Conservation (phyloP, 2,329 filamentous ascomycete genomes). For the Xylaria sp. region DNA sequence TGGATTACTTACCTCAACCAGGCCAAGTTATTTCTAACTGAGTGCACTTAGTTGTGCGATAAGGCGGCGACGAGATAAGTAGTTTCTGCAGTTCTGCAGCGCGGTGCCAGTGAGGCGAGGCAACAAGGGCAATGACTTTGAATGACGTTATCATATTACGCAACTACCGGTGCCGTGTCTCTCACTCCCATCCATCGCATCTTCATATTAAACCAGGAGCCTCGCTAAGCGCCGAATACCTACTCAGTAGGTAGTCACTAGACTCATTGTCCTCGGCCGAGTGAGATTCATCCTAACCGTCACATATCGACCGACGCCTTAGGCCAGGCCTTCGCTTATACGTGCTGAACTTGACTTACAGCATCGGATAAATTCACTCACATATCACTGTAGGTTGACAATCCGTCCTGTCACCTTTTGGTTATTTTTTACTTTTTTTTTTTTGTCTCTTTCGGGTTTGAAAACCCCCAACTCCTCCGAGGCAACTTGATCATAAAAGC, state of each 20-base stretch:
- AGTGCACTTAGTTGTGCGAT: no score
- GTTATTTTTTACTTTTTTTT: neutral
- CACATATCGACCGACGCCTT: constrained; percentile 7
- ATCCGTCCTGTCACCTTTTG: constrained; percentile 1
- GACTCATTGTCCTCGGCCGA: no score
- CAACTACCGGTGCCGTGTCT: neutral
- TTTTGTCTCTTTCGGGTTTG: neutral
- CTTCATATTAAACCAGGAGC: neutral
- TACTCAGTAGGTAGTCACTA: constrained; percentile 3
- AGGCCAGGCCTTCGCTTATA: no score
- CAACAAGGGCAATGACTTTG: neutral
- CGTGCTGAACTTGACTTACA: neutral
- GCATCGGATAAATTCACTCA: neutral
- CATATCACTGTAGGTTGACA: no score
- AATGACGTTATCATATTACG: neutral
- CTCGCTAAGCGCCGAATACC: constrained; percentile 15
- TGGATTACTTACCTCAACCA: no score
- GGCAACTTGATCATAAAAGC: neutral
- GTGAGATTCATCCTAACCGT: constrained; percentile 5
- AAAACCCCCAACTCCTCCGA: neutral
- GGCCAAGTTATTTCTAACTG: neutral
- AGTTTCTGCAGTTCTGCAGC: no score
- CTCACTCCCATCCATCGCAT: neutral
- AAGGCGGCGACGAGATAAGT: no score
- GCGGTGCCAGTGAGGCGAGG: neutral